Percentiles rank a stretch among this genome's conserved stretches.
phyloP scores from a whole-genome alignment of 2,329 filamentous ascomycete genomes.

The Talaromyces sp. region DNA sequence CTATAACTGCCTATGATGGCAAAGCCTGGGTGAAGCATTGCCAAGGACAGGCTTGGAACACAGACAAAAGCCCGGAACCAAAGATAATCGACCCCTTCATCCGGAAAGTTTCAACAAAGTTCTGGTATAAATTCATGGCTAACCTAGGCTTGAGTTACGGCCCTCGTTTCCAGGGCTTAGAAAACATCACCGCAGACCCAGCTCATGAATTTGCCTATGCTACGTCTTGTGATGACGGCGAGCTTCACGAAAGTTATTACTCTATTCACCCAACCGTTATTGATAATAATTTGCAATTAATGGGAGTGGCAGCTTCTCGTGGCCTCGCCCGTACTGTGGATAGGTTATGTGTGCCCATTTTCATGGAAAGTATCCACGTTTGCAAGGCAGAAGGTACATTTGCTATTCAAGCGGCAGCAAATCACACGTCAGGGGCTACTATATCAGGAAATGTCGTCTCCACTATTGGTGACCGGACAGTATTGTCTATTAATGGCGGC shows the following conservation, averaged over 20 bases:
- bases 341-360: not conserved
- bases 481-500: not conserved
- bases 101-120: not conserved
- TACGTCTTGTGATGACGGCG: not conserved
- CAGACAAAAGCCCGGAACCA: not conserved
- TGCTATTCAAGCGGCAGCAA: not conserved
- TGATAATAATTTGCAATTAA: not conserved
- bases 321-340: not conserved
- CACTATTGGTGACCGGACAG: not conserved
- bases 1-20: slow-evolving; percentile 3
- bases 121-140: not conserved
- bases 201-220: not conserved
- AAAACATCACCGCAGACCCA: not conserved
- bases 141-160: not conserved
- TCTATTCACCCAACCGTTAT: slow-evolving; percentile 1
- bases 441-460: not conserved
- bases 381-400: not conserved
- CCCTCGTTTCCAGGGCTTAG: not conserved
- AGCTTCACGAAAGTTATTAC: not conserved
- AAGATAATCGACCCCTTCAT: not conserved
- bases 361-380: not conserved
- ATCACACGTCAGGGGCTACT: not conserved
- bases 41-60: not conserved
- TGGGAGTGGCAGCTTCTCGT: not conserved
- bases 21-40: slow-evolving; percentile 5